Evolutionary conservation across 176 grass and related monocot species (phyloP).

Genomic region (Ampelocalamus luodianensis): DNA sequence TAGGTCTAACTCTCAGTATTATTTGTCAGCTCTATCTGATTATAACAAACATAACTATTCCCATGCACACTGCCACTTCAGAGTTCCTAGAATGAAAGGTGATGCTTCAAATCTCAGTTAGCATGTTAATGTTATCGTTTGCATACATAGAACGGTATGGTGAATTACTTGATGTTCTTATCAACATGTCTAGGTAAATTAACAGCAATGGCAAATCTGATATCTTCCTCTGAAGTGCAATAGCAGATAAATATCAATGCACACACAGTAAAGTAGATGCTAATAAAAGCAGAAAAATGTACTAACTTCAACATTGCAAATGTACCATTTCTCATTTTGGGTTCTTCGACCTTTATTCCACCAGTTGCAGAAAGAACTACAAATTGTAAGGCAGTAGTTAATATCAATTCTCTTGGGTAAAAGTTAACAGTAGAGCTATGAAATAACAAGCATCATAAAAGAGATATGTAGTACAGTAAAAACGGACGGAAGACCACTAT

Average conservation of each 20-base stretch:
- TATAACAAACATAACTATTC: neutral
- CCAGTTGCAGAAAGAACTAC: constrained; percentile 94
- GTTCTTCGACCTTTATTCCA: constrained; percentile 76
- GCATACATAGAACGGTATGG: neutral
- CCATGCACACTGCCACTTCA: neutral
- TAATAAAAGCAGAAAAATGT: neutral
- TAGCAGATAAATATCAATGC: neutral
- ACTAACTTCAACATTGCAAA: constrained; percentile 38
- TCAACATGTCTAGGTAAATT: constrained; percentile 7
- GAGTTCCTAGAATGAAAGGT: neutral
- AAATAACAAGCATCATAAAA: constrained; percentile 13
- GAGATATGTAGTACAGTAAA: neutral
- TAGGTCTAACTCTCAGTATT: neutral
- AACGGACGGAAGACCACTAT: neutral
- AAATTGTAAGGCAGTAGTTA: constrained; percentile 35
- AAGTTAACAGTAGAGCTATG: neutral
- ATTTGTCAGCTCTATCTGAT: neutral
- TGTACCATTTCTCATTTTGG: constrained; percentile 78
- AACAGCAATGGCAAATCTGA: neutral
- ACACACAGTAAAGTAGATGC: neutral
- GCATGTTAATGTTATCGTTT: constrained; percentile 2
- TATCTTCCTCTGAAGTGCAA: constrained; percentile 11
- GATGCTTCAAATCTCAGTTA: constrained; percentile 17
- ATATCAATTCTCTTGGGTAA: neutral
- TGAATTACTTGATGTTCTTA: neutral